Evolutionary conservation across 208 protist species (phyloP), one percentile per base, ranked within the genome.

Genomic region (Leishmania tarentolae): DNA sequence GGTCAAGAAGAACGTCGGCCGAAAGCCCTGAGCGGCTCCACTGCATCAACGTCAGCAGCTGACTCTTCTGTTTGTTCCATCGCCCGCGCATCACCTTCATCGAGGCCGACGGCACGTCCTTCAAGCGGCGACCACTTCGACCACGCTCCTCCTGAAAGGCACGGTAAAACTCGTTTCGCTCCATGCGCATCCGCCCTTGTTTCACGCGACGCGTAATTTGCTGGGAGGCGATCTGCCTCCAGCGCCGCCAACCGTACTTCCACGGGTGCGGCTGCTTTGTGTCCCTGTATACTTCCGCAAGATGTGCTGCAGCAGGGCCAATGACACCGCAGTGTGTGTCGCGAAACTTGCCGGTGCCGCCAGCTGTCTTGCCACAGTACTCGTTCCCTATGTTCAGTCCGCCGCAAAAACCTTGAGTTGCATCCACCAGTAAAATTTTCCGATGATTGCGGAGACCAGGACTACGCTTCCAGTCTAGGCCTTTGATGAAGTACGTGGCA

Each of bases 301-400:
- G 82, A 74, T 98, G 93, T 40, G 70, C 78, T 37, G 96, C 90
- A 0, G 88, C 90, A 0, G 94, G 95, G 28, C 96, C 96, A 2
- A 85, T 75, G 0, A 98, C 88, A 6, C 84, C 73, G 81, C 94
- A 95, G 61, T 98, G 94, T 24, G 91, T 97, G 83, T 98, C 96
- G 44, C 95, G 90, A 77, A 98, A 98, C 63, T 88, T 85, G 11
- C 93, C 93, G 61, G 78, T 94, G 35, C 94, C 95, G 15, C 94
- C 94, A 3, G 82, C 79, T 17, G 59, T 82, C 53, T 59, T 83
- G 4, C 95, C 93, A 82, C 93, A 97, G 87, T 98, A 98, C 73
- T 98, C 93, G 84, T 98, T 95, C 52, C 94, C 97, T 53, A 98
- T 88, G 83, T 98, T 98, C 17, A 98, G 81, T 21, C 97, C 97